Percentiles rank a stretch among this genome's conserved stretches.
Conservation (phyloP, 768 basidiomycete species). For the Calocybe gangraenosa region DNA sequence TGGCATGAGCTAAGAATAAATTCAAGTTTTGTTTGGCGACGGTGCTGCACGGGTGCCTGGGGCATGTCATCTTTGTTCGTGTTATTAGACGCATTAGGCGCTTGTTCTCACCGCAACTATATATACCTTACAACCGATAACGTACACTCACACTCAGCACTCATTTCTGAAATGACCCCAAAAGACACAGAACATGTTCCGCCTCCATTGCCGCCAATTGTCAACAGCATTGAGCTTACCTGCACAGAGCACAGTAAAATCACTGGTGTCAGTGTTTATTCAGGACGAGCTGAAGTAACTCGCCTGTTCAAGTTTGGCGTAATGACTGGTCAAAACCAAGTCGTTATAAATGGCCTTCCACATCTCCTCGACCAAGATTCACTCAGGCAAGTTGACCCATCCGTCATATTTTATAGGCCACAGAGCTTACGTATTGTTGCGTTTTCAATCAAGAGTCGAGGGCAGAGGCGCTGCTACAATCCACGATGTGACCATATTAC, state of each 20-base stretch:
- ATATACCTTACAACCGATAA: no score
- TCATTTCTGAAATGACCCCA: not conserved
- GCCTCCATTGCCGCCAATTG: not conserved
- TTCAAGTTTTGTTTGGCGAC: no score
- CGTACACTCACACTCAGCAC: no score
- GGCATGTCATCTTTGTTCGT: no score
- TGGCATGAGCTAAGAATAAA: no score
- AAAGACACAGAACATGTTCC: not conserved
- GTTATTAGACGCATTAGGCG: no score
- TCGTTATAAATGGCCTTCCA: slow-evolving; percentile 35
- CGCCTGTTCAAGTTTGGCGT: slow-evolving; percentile 34
- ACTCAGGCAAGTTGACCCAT: slow-evolving; percentile 27
- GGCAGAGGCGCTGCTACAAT: slow-evolving; percentile 41
- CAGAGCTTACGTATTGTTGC: not conserved
- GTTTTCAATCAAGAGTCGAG: slow-evolving; percentile 30
- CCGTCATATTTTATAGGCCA: not conserved
- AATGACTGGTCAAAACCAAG: slow-evolving; percentile 35
- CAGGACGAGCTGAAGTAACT: slow-evolving; percentile 37
- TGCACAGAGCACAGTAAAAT: slow-evolving; percentile 32
- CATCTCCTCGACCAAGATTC: slow-evolving; percentile 33
- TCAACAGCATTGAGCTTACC: slow-evolving; percentile 25
- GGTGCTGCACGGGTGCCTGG: no score
- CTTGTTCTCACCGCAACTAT: no score
- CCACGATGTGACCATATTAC: slow-evolving; percentile 35
- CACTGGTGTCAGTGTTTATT: slow-evolving; percentile 34